Base-by-base conservation (phyloP, 1,284 basidiomycete species). In the Erythrobasidium hasegawianum region DNA sequence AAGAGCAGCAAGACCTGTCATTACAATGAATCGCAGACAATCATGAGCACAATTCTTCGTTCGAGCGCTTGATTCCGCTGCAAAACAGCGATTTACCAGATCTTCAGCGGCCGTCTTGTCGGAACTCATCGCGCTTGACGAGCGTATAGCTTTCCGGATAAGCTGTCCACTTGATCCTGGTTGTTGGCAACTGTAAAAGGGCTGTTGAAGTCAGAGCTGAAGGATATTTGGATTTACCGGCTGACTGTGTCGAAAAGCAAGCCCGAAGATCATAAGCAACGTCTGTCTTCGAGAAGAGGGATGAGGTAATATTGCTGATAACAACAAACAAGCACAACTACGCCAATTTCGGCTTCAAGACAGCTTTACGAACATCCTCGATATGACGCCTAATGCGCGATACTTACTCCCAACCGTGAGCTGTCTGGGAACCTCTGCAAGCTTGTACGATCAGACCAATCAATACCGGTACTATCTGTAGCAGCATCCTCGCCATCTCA, bases 1-100 rank as follows among this genome's bases (percentile, higher is more conserved):
- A 53, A 58, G 45, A 68, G 57, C 29, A 60, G 59, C 20, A 57
- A 20, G 53, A 68, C 52, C 57, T 61, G 54, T 13, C 14, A n/a
- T n/a, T n/a, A n/a, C n/a, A n/a, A 38, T 4, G 29, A 18, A 18
- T 5, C 20, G 24, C 41, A 20, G 9, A 47, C 11, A 18, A 47
- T 38, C n/a, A 27, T 27, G 18, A 14, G 41, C 22, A 45, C 22
- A 24, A 4, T 4, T 11, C 11, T 33, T 33, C 22, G 16, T n/a
- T 18, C n/a, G n/a, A n/a, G 16, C 45, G 57, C 26, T n/a, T n/a
- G 57, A 14, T 45, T 39, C 2, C 27, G 24, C 10, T 54, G 52
- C 18, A 9, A 54, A n/a, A 22, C 10, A n/a, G 45, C 33, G 29
- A 55, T 49, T 53, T 38, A 62, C 59, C 47, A 62, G 39, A 50